Percentiles rank a stretch among this genome's conserved stretches.
Evolutionary conservation across 1,284 basidiomycete species (phyloP).

Genomic region (Ceratobasidium sp.): DNA sequence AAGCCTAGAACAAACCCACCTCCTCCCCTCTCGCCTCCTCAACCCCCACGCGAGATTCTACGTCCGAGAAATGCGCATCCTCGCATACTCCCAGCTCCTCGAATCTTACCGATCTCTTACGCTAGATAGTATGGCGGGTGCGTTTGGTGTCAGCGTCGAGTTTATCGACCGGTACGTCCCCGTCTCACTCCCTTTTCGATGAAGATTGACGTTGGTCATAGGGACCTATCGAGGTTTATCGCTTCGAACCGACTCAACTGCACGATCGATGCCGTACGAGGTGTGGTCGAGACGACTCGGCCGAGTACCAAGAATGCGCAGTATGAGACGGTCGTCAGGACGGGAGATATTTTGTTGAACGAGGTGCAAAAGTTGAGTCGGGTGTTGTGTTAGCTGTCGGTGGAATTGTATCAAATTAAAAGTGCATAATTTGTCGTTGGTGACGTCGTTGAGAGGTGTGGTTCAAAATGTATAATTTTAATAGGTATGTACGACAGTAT

Average conservation of each 20-base stretch:
- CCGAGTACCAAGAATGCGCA: conserved; percentile 88
- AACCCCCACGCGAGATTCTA: conserved; percentile 92
- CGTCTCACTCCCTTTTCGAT: conserved; percentile 20
- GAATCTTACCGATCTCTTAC: conserved; percentile 94
- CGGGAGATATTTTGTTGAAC: conserved; percentile 90
- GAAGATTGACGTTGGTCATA: conserved; percentile 54
- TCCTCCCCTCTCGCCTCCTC: conserved; percentile 88
- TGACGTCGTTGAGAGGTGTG: background rate
- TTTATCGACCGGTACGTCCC: conserved; percentile 86
- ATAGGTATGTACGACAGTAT: background rate
- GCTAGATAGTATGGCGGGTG: conserved; percentile 85
- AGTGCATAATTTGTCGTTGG: background rate
- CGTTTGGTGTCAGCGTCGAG: conserved; percentile 91
- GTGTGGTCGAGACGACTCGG: conserved; percentile 94
- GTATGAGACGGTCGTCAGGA: conserved; percentile 90
- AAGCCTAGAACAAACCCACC: conserved; percentile 87
- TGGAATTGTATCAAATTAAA: background rate
- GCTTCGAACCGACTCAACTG: conserved; percentile 90
- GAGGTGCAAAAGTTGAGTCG: conserved; percentile 81
- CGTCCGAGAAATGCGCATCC: conserved; percentile 96
- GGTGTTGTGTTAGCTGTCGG: conserved; percentile 69
- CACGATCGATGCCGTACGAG: conserved; percentile 94
- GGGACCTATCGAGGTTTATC: conserved; percentile 94
- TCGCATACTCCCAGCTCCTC: conserved; percentile 92
- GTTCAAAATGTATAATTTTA: background rate